A percentile compares a stretch with the other conserved stretches of the same genome.
These are phyloP conservation scores for Colletotrichum limetticola DNA, from an alignment of 2,329 filamentous ascomycete species.

Conservation along the genomic window DNA sequence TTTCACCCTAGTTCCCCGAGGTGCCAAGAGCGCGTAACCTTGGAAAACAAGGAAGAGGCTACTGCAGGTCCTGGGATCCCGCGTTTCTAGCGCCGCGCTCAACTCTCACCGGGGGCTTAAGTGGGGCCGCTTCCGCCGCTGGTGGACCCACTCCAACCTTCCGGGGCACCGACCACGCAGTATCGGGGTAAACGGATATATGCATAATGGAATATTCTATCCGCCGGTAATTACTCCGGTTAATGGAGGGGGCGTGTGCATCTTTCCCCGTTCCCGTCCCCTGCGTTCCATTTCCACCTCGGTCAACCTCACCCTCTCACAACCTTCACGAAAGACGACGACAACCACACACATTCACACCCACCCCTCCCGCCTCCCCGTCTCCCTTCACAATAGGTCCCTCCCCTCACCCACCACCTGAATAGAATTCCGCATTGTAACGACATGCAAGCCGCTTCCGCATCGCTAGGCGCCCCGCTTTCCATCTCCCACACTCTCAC, in stretches of 20 bases:
- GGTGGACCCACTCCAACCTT: neutral
- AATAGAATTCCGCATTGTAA: slow-evolving; percentile 6
- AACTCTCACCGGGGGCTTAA: neutral
- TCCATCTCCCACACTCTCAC: slow-evolving; percentile 1
- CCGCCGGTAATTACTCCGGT: slow-evolving; percentile 7
- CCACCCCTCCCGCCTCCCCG: neutral
- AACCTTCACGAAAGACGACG: neutral
- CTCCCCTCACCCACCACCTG: neutral
- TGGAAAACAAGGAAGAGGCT: slow-evolving; percentile 25
- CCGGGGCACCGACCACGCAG: neutral
- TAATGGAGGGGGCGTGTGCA: slow-evolving; percentile 10
- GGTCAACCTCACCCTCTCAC: slow-evolving; percentile 3
- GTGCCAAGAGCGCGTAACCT: slow-evolving; percentile 28
- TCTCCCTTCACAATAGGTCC: neutral
- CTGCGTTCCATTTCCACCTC: neutral
- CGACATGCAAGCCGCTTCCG: slow-evolving; percentile 28
- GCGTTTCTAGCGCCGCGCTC: slow-evolving; percentile 23
- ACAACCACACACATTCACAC: neutral
- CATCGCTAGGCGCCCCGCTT: slow-evolving; percentile 8
- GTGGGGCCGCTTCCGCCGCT: slow-evolving; percentile 27
- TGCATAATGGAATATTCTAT: neutral
- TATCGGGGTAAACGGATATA: slow-evolving; percentile 13
- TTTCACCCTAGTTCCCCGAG: neutral
- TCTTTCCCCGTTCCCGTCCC: neutral
- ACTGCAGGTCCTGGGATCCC: slow-evolving; percentile 35